Percentiles rank a stretch among this genome's conserved stretches.
Conservation (phyloP, 129 eudicot species). For the Centella asiatica region DNA sequence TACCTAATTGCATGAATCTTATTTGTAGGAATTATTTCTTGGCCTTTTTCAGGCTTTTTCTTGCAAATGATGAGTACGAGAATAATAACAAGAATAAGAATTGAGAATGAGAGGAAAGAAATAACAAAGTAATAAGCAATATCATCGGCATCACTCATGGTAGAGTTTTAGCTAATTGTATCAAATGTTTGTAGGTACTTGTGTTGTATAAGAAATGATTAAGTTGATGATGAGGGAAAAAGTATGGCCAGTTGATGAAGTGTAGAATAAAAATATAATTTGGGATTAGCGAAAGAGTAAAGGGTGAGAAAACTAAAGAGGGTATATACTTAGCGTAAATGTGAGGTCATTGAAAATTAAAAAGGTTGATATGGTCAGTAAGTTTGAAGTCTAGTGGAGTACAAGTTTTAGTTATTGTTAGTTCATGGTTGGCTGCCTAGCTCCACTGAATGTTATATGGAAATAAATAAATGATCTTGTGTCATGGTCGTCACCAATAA, state of each 20-base stretch:
- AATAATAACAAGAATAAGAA: constrained; percentile 30
- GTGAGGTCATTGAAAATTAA: constrained; percentile 15
- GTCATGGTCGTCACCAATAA: too few relatives aligned
- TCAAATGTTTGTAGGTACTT: neutral
- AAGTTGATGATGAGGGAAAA: neutral
- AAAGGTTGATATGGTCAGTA: constrained; percentile 3
- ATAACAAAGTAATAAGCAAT: constrained; percentile 33
- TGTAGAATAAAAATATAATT: constrained; percentile 16
- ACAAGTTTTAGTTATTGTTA: constrained; percentile 2
- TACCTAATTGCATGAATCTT: constrained; percentile 37
- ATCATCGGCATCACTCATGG: constrained; percentile 34
- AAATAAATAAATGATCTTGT: too few relatives aligned
- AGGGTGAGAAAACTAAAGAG: constrained; percentile 4
- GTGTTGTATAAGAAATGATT: constrained; percentile 14
- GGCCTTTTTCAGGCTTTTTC: constrained; percentile 16
- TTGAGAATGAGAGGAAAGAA: constrained; percentile 34
- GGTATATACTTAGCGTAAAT: constrained; percentile 21
- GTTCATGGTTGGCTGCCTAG: constrained; percentile 8
- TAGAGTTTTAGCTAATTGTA: constrained; percentile 4
- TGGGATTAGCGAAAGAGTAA: constrained; percentile 12
- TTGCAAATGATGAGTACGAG: constrained; percentile 37
- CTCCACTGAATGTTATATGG: too few relatives aligned
- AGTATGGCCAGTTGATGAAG: constrained; percentile 27
- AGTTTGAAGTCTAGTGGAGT: neutral
- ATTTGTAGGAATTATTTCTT: constrained; percentile 37